Conservation (phyloP, 306 rosid genomes). For the Leucaena leucocephala region DNA sequence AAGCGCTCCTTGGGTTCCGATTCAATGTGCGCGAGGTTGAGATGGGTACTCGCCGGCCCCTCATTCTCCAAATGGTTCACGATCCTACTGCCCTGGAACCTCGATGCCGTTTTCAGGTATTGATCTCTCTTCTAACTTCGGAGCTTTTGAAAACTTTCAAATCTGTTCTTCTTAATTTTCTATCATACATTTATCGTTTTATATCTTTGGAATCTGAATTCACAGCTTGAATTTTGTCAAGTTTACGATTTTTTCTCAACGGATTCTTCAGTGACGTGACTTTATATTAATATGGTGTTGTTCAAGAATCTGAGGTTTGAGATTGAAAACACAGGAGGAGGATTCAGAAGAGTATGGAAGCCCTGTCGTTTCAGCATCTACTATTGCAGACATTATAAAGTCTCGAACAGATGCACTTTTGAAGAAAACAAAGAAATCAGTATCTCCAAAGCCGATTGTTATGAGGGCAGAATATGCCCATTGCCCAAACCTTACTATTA, state of each 20-base stretch:
- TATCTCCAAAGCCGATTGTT: conserved; percentile 90
- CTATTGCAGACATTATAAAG: conserved; percentile 84
- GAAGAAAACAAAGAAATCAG: conserved; percentile 80
- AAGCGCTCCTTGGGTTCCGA: conserved; percentile 87
- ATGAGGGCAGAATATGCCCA: conserved; percentile 96
- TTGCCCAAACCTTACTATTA: conserved; percentile 92
- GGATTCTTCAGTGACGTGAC: background rate
- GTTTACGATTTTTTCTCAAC: background rate
- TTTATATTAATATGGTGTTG: background rate
- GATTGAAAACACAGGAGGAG: conserved; percentile 69
- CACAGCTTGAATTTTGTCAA: background rate
- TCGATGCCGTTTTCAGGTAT: conserved; percentile 88
- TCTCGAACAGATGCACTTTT: conserved; percentile 76
- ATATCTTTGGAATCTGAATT: background rate
- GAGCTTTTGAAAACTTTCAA: background rate
- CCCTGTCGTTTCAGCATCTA: conserved; percentile 71
- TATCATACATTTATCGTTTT: background rate
- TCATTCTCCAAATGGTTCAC: conserved; percentile 91
- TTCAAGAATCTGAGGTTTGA: background rate
- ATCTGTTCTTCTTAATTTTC: background rate
- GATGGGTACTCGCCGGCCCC: conserved; percentile 96
- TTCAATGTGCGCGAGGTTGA: conserved; percentile 97
- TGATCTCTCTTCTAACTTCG: background rate
- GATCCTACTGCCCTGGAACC: conserved; percentile 89
- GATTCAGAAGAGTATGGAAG: conserved; percentile 93